Base-by-base conservation (phyloP, 2,329 filamentous ascomycete species). In the Fusarium algeriense region DNA sequence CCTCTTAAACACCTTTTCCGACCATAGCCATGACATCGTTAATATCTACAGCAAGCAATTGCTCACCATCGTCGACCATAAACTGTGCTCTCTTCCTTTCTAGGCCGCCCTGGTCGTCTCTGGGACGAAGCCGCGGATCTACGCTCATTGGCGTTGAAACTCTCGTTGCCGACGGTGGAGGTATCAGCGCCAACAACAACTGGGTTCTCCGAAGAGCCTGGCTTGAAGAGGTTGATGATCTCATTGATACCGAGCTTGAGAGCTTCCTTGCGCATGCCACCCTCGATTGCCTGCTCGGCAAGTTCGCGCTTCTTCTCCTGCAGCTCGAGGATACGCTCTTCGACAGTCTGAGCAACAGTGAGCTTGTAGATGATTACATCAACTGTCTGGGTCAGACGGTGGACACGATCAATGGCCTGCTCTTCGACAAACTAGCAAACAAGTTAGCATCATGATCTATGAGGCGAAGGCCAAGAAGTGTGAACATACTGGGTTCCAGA, bases 401-500 rank as follows among this genome's bases (percentile, higher is more conserved):
- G 96, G 30, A 99, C 96, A 59, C 96, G 94, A 81, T 99, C 96
- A 75, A 99, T 99, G 52, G 96, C 96, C 85, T 99, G 96, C 80
- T 99, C 96, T 84, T 99, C 96, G 37, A 99, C 94, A 78, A 99
- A 99, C 88, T 93, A 74, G n/a, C 60, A 17, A 11, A 32, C 59
- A 45, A 35, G 69, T 71, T 56, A 73, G 62, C 6, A 60, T 38
- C 20, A 20, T 44, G 19, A 26, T 23, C 6, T 28, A 49, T 13
- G 9, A 35, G 32, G 23, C 17, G 28, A 19, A 14, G 12, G 30
- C 38, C 6, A 28, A 40, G n/a, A 14, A 14, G 34, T 15, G 11
- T 37, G 17, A 84, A 84, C 89, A 79, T 85, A 92, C 90, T 5
- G 94, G 96, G 80, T 99, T 99, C 96, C 96, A 99, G 82, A 99